Evolutionary conservation across 108 stramenopile species (phyloP), one percentile per base, ranked within the genome.

Genomic region (Skeletonema potamos): DNA sequence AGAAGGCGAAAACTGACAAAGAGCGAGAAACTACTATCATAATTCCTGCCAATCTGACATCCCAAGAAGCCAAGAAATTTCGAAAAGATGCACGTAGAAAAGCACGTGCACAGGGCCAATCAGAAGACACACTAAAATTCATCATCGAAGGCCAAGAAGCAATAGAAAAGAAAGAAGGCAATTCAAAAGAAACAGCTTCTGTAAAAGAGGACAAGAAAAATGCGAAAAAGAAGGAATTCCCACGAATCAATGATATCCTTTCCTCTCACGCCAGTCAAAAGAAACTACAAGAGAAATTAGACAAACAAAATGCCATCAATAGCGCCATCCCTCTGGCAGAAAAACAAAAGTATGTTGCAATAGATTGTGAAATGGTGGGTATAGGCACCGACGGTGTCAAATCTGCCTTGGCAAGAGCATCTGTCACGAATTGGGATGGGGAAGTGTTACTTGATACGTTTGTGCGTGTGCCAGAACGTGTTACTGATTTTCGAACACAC

Each of bases 281-380:
- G 57, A 75, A 80, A 54, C 48, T 76, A 44, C 15, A 75, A 36
- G 57, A 87, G 62, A 64, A 71, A 59, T 51, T 69, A 22, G 22
- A 55, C 22, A 63, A 79, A 54, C 77, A 33, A 37, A 73, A 69
- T 61, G 75, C 87, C 41, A 77, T 65, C 66, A 83, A 66, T 20
- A 66, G 82, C 39, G 84, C 75, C 27, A 43, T 82, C 0, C 78
- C 85, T 36, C 24, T 62, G 22, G 63, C 79, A 28, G 66, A 82
- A 28, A 63, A 83, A 62, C 41, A 69, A 27, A 77, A 76, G 36
- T 96, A 93, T 68, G 63, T 94, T 22, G 96, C 92, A 8, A 63
- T 99, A 58, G 98, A 99, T 81, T 99, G 98, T 76, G 98, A 99
- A 77, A 99, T 99, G 98, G 98, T 99, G 43, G 97, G 98, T 27